Conservation (phyloP, 345 rosid genomes). For the Arabidopsis arenosa region DNA sequence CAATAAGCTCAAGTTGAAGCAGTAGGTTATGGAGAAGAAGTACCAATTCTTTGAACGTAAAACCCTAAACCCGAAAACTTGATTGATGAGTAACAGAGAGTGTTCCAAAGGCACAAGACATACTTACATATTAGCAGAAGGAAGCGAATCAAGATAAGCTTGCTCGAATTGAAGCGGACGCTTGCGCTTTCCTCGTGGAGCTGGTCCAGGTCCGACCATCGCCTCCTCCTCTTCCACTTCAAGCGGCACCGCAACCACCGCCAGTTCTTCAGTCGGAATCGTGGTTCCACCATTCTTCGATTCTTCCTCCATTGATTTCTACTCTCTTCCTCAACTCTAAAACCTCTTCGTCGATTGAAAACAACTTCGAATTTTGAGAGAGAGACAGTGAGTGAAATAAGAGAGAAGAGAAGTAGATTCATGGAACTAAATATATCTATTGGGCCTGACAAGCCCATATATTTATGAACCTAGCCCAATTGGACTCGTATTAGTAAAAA, state of each 20-base stretch:
- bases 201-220: constrained; percentile 79
- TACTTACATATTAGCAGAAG: constrained; percentile 80
- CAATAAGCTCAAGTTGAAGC: background rate
- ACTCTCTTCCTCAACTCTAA: constrained; percentile 13
- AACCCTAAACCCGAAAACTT: constrained; percentile 35
- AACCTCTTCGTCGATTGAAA: constrained; percentile 3
- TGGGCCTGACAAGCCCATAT: constrained; percentile 17
- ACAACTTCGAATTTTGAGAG: constrained; percentile 12
- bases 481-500: too few species aligned
- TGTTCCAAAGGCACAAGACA: constrained; percentile 2
- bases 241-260: constrained; percentile 30
- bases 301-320: constrained; percentile 57
- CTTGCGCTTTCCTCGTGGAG: constrained; percentile 70
- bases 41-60: background rate
- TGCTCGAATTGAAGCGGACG: constrained; percentile 96
- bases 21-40: background rate
- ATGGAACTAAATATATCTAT: background rate
- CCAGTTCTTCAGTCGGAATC: constrained; percentile 30
- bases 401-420: background rate
- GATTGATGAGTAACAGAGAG: background rate
- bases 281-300: constrained; percentile 52
- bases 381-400: background rate
- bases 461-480: background rate
- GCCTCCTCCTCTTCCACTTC: constrained; percentile 55
- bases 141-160: constrained; percentile 86